Evolutionary conservation across 1,139 yeast genomes (phyloP), one percentile per base, ranked within the genome.

Genomic region (Yarrowia galli): DNA sequence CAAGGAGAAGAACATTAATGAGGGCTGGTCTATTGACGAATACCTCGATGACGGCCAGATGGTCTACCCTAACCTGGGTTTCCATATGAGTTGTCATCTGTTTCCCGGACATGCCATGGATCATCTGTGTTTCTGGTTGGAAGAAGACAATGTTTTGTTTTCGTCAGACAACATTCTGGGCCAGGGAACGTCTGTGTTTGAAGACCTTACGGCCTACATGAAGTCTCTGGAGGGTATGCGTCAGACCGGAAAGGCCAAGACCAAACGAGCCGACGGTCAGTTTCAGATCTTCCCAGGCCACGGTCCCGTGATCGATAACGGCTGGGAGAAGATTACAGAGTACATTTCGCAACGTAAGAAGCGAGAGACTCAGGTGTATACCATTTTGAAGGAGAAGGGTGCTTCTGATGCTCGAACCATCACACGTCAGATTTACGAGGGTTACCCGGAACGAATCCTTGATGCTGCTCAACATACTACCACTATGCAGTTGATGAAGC

Each of bases 101-200:
- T 72, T 76, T 64, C 82, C 82, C 0, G 82, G 82, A 25, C 82
- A 79, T 69, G 75, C 81, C 32, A 74, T 73, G 38, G 82, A 79
- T 70, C 82, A 79, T 69, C 61, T 75, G 61, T 75, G 76, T 56
- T 74, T 79, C 68, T 76, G 76, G 75, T 73, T 79, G 36, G 74
- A 73, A 38, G 77, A 79, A 67, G 81, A 79, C 69, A 69, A 74
- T 20, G 75, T 74, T 4, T 67, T 79, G 67, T 79, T 79, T 68
- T 73, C 78, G n/a, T 81, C 79, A 36, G 82, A 79, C 72, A 79
- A 79, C 67, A 75, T 79, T 9, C 75, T 79, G 12, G 82, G 82
- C 23, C 78, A 76, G 54, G 80, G 81, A 23, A 75, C 82, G 10
- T 71, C 79, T 0, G 78, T 78, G 36, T 79, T 79, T 70, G 74